Evolutionary conservation across 805 yeast genomes (phyloP), one percentile per base, ranked within the genome.

Genomic region (Kazachstania taianensis): DNA sequence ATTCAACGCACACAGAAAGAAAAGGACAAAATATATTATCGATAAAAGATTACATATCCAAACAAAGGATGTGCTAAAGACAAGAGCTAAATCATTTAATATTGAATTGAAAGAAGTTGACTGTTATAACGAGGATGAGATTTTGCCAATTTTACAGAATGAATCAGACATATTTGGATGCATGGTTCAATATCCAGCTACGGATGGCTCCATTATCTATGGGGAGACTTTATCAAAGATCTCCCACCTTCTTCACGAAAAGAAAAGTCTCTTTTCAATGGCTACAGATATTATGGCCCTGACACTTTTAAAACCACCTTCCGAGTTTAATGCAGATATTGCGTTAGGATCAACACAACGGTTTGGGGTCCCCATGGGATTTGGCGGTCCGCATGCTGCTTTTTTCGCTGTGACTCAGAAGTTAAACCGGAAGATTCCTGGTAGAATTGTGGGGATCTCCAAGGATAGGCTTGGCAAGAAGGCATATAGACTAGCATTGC

Each of bases 371-470:
- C 97, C 98, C 37, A 73, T 89, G 66, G 98, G 97, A 5, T 92
- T 77, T 56, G 98, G 98, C 53, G 98, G 98, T 15, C 98, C 98
- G 3, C 98, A 92, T 59, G 97, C 98, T 32, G 98, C 95, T 1
- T 92, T 84, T 63, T 87, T 92, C 50, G 84, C 97, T 7, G 94
- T 89, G 28, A 70, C 75, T n/a, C 74, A 77, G 41, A 70, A 75
- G 38, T 69, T 81, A 48, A 83, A 84, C 55, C 75, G 98, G 56
- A 92, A 87, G 61, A 85, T 92, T 59, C 98, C 98, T 2, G 98
- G 98, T 30, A 74, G 98, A 65, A 73, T 92, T 38, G 87, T 92
- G 37, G 98, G 98, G 54, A 76, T 83, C 28, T 78, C 94, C 27
- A 84, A 83, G 57, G 98, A 89, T 58, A 72, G 97, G 53, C 66